phyloP scores from a whole-genome alignment of 352 stramenopile species.

The Globisporangium viniferum region DNA sequence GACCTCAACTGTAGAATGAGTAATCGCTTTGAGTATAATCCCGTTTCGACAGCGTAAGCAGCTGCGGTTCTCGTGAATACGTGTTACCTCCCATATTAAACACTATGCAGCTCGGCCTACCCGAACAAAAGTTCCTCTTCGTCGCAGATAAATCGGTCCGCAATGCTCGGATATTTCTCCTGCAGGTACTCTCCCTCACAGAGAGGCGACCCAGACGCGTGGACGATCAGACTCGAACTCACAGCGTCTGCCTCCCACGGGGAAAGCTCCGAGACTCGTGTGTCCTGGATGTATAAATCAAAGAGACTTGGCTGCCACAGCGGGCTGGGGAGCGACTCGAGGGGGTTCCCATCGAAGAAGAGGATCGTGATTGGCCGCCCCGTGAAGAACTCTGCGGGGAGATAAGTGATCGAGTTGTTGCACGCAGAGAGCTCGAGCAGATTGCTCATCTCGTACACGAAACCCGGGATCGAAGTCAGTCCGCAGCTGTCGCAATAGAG shows the following conservation, averaged over 20 bases:
- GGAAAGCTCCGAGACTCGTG: background rate
- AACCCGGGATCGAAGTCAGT: background rate
- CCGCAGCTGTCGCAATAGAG: slow-evolving; percentile 9
- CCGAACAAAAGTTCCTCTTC: background rate
- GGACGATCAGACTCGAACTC: background rate
- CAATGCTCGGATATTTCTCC: background rate
- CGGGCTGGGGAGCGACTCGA: background rate
- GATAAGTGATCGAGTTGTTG: slow-evolving; percentile 4
- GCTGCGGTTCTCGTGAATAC: no score
- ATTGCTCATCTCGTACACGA: slow-evolving; percentile 3
- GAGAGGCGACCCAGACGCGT: background rate
- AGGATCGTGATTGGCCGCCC: background rate
- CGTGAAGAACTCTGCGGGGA: background rate
- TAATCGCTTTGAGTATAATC: no score
- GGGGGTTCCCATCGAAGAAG: slow-evolving; percentile 11
- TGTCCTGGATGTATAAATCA: slow-evolving; percentile 13
- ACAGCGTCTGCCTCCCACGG: background rate
- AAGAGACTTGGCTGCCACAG: slow-evolving; percentile 14
- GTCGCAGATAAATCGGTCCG: background rate
- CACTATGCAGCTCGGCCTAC: background rate
- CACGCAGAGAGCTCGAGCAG: slow-evolving; percentile 11
- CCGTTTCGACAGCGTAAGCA: no score
- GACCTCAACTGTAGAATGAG: no score
- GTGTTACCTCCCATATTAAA: no score
- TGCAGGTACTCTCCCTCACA: background rate